Base-by-base conservation (phyloP, 2,329 filamentous ascomycete genomes). In the Helminthosporium solani region DNA sequence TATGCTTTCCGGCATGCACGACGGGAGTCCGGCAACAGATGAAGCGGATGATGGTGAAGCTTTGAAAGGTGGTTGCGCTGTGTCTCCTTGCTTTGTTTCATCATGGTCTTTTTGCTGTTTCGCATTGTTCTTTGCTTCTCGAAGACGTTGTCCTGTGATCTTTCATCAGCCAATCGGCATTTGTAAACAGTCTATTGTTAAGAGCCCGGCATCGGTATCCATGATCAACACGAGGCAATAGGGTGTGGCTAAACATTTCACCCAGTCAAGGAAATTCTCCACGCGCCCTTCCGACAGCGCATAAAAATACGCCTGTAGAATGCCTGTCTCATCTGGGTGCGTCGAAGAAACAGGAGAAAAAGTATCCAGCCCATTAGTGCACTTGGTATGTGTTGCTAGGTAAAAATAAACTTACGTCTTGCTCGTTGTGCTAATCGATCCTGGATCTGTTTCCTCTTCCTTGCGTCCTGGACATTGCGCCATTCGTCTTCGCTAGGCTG, bases 381-480 rank as follows among this genome's bases (percentile, higher is more conserved):
- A n/a, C n/a, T n/a, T 37, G 52, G 14, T 31, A 4, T 31, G 28
- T 8, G 28, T 42, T 30, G 23, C 31, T 18, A 19, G 27, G 33
- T 21, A 30, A 6, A 8, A 7, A 25, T 25, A 16, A 8, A 56
- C 60, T 53, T 57, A 71, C 68, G 50, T 54, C 68, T 57, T 18
- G 68, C 68, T 56, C 70, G 55, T 49, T 72, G 68, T 19, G 70
- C 70, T 33, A 72, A 49, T 35, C 68, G 57, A 52, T 72, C 69
- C 53, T 72, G 69, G n/a, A 72, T 70, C 40, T 69, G 63, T 53
- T 73, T 72, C 31, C 70, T 56, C 46, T 70, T 65, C 47, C 62
- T 67, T 3, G 66, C 60, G 44, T 72, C 68, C 35, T 63, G 44
- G 20, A 71, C 60, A 15, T 60, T 56, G 28, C 62, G 60, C 69